Percentiles rank a stretch among this genome's conserved stretches.
phyloP scores from a whole-genome alignment of 768 basidiomycete species.

The Plicaturopsis crispa region DNA sequence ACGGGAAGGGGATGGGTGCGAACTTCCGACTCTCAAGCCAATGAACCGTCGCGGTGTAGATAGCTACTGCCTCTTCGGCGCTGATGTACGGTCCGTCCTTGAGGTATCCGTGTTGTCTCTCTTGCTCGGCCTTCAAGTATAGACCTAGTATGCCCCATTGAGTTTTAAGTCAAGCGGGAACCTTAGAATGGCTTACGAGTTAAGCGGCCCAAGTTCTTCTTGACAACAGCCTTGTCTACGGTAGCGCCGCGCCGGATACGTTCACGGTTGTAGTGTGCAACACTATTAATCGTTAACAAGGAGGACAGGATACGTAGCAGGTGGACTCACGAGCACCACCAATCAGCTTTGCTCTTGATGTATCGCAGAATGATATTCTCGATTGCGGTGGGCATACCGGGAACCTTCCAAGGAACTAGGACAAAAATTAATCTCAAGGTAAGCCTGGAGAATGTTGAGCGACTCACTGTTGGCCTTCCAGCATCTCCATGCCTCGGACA shows the following conservation, averaged over 20 bases:
- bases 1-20: constrained; percentile 98
- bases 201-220: constrained; percentile 97
- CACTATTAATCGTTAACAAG: constrained; percentile 31
- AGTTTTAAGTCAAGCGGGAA: no score
- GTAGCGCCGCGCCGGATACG: constrained; percentile 96
- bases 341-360: constrained; percentile 99
- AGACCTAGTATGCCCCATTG: no score
- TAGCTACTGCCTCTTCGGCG: constrained; percentile 97
- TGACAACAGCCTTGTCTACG: constrained; percentile 96
- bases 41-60: constrained; percentile 97
- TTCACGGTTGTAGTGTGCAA: constrained; percentile 97
- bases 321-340: constrained; percentile 83
- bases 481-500: constrained; percentile 98
- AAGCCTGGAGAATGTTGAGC: not conserved
- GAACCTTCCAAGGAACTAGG: constrained; percentile 96
- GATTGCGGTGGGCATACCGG: constrained; percentile 98
- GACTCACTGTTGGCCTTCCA: constrained; percentile 87
- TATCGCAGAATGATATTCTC: constrained; percentile 99
- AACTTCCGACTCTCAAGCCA: constrained; percentile 99
- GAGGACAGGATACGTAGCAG: not conserved
- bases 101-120: constrained; percentile 95
- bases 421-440: constrained; percentile 2
- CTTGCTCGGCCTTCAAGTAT: constrained; percentile 98
- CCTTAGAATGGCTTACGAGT: constrained; percentile 53
- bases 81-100: constrained; percentile 99